Conservation (phyloP, 2,329 filamentous ascomycete species). For the Colletotrichum gloeosporioides region DNA sequence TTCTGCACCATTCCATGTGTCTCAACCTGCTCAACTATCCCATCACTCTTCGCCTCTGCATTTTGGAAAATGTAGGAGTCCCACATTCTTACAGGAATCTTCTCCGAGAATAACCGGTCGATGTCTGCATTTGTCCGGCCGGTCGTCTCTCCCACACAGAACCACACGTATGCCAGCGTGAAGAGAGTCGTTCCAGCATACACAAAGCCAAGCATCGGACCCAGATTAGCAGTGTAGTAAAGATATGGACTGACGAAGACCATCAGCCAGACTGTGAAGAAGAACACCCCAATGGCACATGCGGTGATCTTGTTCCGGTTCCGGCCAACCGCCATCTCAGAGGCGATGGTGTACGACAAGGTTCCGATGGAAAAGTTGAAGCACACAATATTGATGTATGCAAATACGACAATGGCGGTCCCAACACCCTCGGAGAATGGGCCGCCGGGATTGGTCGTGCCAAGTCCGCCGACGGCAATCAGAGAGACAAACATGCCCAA, state of each 20-base stretch:
- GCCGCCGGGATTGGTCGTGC: conserved; percentile 32
- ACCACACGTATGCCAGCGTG: conserved; percentile 40
- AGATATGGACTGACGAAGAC: conserved; percentile 45
- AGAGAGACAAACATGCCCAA: conserved; percentile 43
- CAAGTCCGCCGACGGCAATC: conserved; percentile 46
- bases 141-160: conserved; percentile 37
- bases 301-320: conserved; percentile 50
- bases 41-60: background rate
- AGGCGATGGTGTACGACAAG: conserved; percentile 45
- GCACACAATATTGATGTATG: conserved; percentile 45
- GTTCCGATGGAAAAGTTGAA: conserved; percentile 53
- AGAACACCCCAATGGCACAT: conserved; percentile 48
- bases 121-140: conserved; percentile 34
- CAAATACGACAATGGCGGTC: conserved; percentile 45
- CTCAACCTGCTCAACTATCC: background rate
- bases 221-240: conserved; percentile 46
- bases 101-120: conserved; percentile 27
- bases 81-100: conserved; percentile 31
- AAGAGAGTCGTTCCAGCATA: conserved; percentile 38
- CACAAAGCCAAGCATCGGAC: conserved; percentile 43
- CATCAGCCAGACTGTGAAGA: conserved; percentile 44
- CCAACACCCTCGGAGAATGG: conserved; percentile 29
- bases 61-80: background rate
- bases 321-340: conserved; percentile 52
- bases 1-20: background rate